These are phyloP conservation scores for Anthoceros angustus DNA, from an alignment of 225 moss, liverwort and hornwort genomes.

Conservation along the genomic window DNA sequence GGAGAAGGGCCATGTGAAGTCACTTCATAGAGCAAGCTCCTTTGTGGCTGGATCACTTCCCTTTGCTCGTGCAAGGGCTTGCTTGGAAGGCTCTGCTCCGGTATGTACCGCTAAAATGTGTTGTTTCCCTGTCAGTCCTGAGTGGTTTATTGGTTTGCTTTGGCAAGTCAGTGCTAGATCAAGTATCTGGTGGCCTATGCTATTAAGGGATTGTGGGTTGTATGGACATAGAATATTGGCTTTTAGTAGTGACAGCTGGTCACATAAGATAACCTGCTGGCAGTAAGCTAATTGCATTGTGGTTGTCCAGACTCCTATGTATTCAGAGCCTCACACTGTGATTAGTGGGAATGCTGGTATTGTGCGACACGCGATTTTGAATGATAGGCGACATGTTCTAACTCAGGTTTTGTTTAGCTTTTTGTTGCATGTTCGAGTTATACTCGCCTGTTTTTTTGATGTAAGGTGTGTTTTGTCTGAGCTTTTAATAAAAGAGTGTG, in stretches of 20 bases:
- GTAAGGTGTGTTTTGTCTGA: not conserved
- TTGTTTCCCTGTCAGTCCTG: not conserved
- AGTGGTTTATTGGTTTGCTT: no score
- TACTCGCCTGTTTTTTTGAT: not conserved
- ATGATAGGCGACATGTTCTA: constrained; percentile 89
- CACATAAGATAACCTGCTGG: no score
- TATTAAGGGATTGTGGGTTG: not conserved
- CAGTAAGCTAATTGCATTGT: no score
- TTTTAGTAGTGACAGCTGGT: not conserved
- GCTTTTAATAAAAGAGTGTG: not conserved
- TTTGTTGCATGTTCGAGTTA: not conserved
- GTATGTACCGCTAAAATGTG: constrained; percentile 22
- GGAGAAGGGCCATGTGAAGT: constrained; percentile 28
- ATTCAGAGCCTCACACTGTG: constrained; percentile 43
- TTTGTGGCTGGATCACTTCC: constrained; percentile 83
- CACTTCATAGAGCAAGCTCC: constrained; percentile 63
- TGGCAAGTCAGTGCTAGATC: not conserved
- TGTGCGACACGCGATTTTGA: constrained; percentile 88
- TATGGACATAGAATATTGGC: no score
- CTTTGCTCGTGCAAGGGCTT: constrained; percentile 73
- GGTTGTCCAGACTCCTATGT: constrained; percentile 51
- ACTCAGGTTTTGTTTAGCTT: constrained; percentile 46
- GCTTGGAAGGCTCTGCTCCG: constrained; percentile 82
- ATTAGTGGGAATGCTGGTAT: constrained; percentile 89
- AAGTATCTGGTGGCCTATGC: no score